These are phyloP conservation scores for Suhomyces sp. DNA, from an alignment of 805 yeast species.

Conservation along the genomic window DNA sequence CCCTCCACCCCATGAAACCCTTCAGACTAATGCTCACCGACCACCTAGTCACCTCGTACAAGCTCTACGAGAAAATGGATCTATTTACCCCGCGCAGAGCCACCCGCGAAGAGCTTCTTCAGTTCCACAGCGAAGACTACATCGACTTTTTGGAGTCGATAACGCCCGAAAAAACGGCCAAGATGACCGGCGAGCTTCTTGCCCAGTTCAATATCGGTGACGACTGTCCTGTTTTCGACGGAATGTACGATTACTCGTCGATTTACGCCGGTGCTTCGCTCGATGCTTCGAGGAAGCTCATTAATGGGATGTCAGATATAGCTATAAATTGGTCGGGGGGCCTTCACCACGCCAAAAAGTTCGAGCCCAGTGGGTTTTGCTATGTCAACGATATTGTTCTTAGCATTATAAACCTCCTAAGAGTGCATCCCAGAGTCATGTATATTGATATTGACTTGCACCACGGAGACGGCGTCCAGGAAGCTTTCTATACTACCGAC, in stretches of 20 bases:
- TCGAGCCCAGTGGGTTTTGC: constrained; percentile 93
- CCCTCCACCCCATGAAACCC: constrained; percentile 98
- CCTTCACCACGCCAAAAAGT: constrained; percentile 91
- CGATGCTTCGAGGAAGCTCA: constrained; percentile 85
- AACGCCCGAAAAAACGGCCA: constrained; percentile 68
- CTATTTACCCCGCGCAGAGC: constrained; percentile 81
- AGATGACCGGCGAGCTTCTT: constrained; percentile 53
- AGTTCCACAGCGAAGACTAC: constrained; percentile 87
- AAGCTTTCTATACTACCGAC: constrained; percentile 92
- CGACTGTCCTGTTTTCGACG: constrained; percentile 94
- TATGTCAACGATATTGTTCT: constrained; percentile 92
- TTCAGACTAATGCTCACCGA: constrained; percentile 91
- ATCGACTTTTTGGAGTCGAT: constrained; percentile 70
- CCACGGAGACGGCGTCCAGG: constrained; percentile 98
- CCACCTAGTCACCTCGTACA: constrained; percentile 81
- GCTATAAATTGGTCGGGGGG: constrained; percentile 98
- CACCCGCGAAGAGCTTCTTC: constrained; percentile 69
- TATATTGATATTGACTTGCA: constrained; percentile 94
- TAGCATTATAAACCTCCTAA: constrained; percentile 75
- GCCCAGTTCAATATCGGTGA: constrained; percentile 85
- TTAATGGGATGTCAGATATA: constrained; percentile 84
- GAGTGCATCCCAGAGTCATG: constrained; percentile 89
- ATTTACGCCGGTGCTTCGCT: constrained; percentile 91
- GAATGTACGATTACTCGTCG: constrained; percentile 85
- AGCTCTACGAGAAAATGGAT: constrained; percentile 87